Base-by-base conservation (phyloP, 108 stramenopile species). In the Pseudonitzschia multistriata region DNA sequence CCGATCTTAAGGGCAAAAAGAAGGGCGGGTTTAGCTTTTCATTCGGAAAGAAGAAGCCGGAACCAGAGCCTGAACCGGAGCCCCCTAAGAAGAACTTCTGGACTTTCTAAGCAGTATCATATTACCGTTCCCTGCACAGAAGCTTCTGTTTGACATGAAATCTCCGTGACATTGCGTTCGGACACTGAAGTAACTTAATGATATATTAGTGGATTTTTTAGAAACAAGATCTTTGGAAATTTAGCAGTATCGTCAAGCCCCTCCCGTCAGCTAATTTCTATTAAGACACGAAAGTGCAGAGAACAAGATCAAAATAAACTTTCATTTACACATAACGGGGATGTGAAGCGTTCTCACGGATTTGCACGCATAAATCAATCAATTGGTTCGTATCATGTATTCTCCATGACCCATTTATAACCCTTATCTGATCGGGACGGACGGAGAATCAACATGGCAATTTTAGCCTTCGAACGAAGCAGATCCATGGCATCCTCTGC, bases 61-160 rank as follows among this genome's bases (percentile, higher is more conserved):
- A 52, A 50, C 68, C 75, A 13, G 70, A 48, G 13, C 81, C 83
- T 19, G 87, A 86, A 57, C 87, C 91, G 14, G 87, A 72, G 27
- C 78, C 79, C 17, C 76, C 74, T 21, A 83, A 88, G 86, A 74
- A 78, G 68, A 93, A 93, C 77, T 90, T 86, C 84, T 93, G 92
- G 92, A 93, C 92, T 73, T 77, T 93, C 25, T 52, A 52, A 52
- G 50, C 50, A 52, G 15, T 19, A 8, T 52, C 22, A 2, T 24
- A 52, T 2, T 24, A 24, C 2, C 24, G 50, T 52, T 52, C 50
- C 11, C 11, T 13, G 42, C 8, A 4, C 11, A 17, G 42, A 17
- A 13, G 15, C 42, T 17, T 8, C 42, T 6, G 42, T n/a, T n/a
- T n/a, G n/a, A n/a, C n/a, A n/a, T n/a, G n/a, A n/a, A 39, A 1